Evolutionary conservation across 495 filamentous ascomycete species (phyloP), one percentile per base, ranked within the genome.

Genomic region (Penicillium lividum): DNA sequence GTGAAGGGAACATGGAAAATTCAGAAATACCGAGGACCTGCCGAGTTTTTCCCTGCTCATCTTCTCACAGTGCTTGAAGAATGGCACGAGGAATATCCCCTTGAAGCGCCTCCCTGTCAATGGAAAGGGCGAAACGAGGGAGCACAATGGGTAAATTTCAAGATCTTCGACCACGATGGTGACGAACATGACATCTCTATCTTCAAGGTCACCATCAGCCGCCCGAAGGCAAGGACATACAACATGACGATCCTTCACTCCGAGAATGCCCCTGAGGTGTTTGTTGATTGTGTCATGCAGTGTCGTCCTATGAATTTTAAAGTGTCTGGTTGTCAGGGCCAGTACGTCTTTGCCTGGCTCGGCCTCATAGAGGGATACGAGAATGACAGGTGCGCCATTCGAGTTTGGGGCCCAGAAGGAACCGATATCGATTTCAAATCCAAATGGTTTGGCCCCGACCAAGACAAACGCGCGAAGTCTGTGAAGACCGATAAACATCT

Each of bases 151-250:
- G 29, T 31, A 5, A 10, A 54, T 13, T 66, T 50, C 43, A 58
- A 54, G 33, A 43, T 58, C 2, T 70, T 64, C 51, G 57, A 65
- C 16, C 42, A 56, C 7, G 42, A 68, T 11, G 63, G 57, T 3
- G 56, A 61, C 2, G 40, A 59, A 34, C 27, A 63, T 22, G 47
- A 58, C 3, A 10, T 68, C 1, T 60, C 65, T 1, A 25, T 51
- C 9, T 56, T 50, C 38, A 54, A 45, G 8, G 30, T 60, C 6
- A 34, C 28, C 4, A 2, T 48, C n/a, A 59, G 48, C 4, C 15
- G 2, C 7, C 10, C 49, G 4, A 52, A 40, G 16, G 11, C 1
- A 4, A 9, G 16, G 15, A 38, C 3, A 3, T 52, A 52, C 33
- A 18, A 6, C 33, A 10, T 52, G 2, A 25, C 22, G n/a, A n/a